A percentile compares a stretch with the other conserved stretches of the same genome.
These are phyloP conservation scores for Phellinidium pouzarii DNA, from an alignment of 1,284 basidiomycete species.

Conservation along the genomic window DNA sequence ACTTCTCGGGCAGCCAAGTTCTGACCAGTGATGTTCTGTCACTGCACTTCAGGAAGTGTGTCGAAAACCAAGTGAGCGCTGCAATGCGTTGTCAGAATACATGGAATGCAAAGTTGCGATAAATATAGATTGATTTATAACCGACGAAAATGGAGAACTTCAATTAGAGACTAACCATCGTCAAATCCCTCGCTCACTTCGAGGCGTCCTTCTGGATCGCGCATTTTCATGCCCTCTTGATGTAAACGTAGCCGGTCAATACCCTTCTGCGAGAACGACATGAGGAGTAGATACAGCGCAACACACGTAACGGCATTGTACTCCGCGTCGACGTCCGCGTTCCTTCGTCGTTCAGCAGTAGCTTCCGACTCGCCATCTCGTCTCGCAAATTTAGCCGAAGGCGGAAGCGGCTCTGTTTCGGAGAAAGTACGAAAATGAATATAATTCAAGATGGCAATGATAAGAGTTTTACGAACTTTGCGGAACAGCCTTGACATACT, in stretches of 20 bases:
- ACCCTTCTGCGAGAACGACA: slow-evolving; percentile 89
- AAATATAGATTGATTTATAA: slow-evolving; percentile 8
- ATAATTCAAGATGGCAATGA: slow-evolving; percentile 2
- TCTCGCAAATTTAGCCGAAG: slow-evolving; percentile 62
- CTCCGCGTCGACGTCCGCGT: slow-evolving; percentile 68
- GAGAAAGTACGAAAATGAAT: no score
- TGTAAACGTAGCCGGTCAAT: slow-evolving; percentile 70
- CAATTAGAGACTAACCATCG: slow-evolving; percentile 45
- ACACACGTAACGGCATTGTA: slow-evolving; percentile 79
- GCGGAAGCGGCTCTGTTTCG: slow-evolving; percentile 73
- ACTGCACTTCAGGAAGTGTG: slow-evolving; percentile 71
- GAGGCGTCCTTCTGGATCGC: slow-evolving; percentile 65
- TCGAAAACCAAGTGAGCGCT: slow-evolving; percentile 73
- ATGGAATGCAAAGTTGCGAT: background rate
- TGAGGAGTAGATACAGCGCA: slow-evolving; percentile 88
- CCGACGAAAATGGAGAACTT: background rate
- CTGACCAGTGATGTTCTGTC: slow-evolving; percentile 70
- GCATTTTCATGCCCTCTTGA: slow-evolving; percentile 70
- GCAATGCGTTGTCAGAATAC: slow-evolving; percentile 1
- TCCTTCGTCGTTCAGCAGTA: slow-evolving; percentile 54
- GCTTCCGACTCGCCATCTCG: slow-evolving; percentile 69
- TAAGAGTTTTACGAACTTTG: slow-evolving; percentile 50
- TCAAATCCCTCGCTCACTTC: slow-evolving; percentile 71
- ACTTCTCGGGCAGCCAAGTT: slow-evolving; percentile 73
- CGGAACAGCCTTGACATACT: slow-evolving; percentile 69